Base-by-base conservation (phyloP, 75 land plant genomes). In the Pinus albicaulis region DNA sequence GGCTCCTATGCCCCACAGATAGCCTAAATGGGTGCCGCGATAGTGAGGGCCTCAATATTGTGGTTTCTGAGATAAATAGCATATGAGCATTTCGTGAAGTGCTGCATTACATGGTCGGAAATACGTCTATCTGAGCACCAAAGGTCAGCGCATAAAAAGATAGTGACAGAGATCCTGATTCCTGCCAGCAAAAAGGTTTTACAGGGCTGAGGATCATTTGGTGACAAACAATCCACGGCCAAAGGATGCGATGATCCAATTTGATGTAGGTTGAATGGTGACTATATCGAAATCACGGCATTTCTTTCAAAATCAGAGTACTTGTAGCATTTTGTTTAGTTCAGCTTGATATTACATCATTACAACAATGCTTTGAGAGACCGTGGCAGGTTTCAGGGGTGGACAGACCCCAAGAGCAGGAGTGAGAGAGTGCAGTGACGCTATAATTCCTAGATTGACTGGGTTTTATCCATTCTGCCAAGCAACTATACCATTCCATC, bases 161-260 rank as follows among this genome's bases (percentile, higher is more conserved):
- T 95, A 61, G 97, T 93, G 3, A 91, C 97, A 2, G 97, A 95
- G 76, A 86, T 95, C 34, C 83, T n/a, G n/a, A n/a, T n/a, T n/a
- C n/a, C n/a, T 95, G 28, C 96, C 98, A 14, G 97, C 98, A 28
- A 91, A 89, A 86, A 95, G 93, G 74, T 95, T 95, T 78, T 93
- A 95, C 76, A 74, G 89, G 57, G 98, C 98, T 7, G 97, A 95
- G 85, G 92, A 91, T 65, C 93, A 91, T 70, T 94, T 13, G 98
- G 98, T 19, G 85, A 80, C 58, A 85, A 77, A 41, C 98, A 95
- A 76, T 93, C 98, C 12, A 24, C 91, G 2, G 82, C 76, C 58
- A 95, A 95, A 77, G 98, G 98, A 22, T 95, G 98, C 80, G 89
- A 82, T n/a, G 98, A 95, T 73, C 96, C 97, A 16, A 95, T 95